Conservation (phyloP, 2,329 filamentous ascomycete species). For the Penicillium sp. region DNA sequence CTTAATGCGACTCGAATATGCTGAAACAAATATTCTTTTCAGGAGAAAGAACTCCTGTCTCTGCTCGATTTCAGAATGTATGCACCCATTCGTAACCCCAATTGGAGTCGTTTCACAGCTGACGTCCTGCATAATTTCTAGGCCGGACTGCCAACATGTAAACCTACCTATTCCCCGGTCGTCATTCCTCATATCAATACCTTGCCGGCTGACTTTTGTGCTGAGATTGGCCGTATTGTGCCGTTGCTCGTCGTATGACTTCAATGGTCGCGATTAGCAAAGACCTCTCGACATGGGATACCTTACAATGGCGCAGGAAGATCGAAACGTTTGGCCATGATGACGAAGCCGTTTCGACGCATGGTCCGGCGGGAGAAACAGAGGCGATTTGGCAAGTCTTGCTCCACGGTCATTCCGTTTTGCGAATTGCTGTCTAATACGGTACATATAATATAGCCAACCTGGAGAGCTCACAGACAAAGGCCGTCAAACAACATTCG, state of each 20-base stretch:
- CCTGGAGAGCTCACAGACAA: conserved; percentile 69
- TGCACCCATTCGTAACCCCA: conserved; percentile 1
- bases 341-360: conserved; percentile 57
- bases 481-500: conserved; percentile 67
- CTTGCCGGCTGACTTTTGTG: conserved; percentile 17
- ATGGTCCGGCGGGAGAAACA: conserved; percentile 18
- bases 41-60: conserved; percentile 77
- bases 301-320: conserved; percentile 62
- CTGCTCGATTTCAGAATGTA: conserved; percentile 78
- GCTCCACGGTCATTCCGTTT: neutral
- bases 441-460: conserved; percentile 30
- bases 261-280: conserved; percentile 56
- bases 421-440: neutral
- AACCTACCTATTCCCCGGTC: conserved; percentile 7
- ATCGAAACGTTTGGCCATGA: conserved; percentile 73
- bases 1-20: conserved; percentile 9
- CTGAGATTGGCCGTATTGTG: conserved; percentile 84
- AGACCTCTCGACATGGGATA: conserved; percentile 53
- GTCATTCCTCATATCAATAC: neutral
- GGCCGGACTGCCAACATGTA: conserved; percentile 50
- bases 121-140: conserved; percentile 21
- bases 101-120: conserved; percentile 15
- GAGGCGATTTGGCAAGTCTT: conserved; percentile 64
- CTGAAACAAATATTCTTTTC: conserved; percentile 4
- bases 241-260: conserved; percentile 66